phyloP scores from a whole-genome alignment of 2,329 filamentous ascomycete genomes.

The Fusarium coffeatum region DNA sequence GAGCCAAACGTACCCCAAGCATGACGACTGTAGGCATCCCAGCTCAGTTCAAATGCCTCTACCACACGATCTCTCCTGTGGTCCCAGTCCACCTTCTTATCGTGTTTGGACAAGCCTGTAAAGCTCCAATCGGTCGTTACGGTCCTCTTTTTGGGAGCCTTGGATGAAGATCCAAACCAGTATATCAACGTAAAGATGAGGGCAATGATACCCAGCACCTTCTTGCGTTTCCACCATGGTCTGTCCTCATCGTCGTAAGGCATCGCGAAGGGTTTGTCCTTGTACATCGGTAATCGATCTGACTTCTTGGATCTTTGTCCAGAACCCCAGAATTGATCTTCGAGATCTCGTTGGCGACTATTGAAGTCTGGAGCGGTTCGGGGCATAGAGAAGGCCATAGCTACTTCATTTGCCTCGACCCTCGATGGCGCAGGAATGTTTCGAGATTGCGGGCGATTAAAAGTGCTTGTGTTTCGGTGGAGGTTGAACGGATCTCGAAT shows the following conservation, averaged over 20 bases:
- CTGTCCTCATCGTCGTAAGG: conserved; percentile 64
- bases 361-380: conserved; percentile 77
- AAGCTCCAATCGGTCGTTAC: conserved; percentile 66
- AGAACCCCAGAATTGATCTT: conserved; percentile 74
- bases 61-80: conserved; percentile 83
- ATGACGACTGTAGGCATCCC: conserved; percentile 91
- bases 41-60: conserved; percentile 90
- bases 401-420: conserved; percentile 61
- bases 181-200: conserved; percentile 73
- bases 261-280: conserved; percentile 91
- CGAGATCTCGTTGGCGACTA: conserved; percentile 71
- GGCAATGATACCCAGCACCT: conserved; percentile 63
- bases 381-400: conserved; percentile 75
- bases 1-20: conserved; percentile 80
- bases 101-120: conserved; percentile 63
- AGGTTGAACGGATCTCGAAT: conserved; percentile 61
- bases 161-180: conserved; percentile 70
- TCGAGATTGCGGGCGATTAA: conserved; percentile 61
- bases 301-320: conserved; percentile 52
- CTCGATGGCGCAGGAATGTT: conserved; percentile 61
- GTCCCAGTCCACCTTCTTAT: conserved; percentile 74
- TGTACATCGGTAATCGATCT: conserved; percentile 86
- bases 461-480: conserved; percentile 56
- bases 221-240: conserved; percentile 72
- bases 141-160: conserved; percentile 52